Conservation (phyloP, 257 asterid genomes). For the Nemophila menziesii region DNA sequence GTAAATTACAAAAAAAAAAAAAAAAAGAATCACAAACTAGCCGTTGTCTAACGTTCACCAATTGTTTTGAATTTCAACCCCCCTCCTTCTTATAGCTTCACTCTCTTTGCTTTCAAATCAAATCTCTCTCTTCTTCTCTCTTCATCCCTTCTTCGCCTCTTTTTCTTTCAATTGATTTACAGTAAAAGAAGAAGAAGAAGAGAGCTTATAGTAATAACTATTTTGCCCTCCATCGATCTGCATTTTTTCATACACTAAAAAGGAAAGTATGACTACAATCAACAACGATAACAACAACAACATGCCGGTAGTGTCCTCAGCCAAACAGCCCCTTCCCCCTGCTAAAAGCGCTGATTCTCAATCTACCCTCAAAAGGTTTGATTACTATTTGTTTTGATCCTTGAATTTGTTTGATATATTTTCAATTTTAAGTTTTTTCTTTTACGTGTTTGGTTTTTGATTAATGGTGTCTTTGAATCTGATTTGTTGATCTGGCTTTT, state of each 20-base stretch:
- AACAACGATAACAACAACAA: constrained; percentile 32
- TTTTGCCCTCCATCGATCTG: neutral
- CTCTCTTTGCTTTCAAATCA: constrained; percentile 1
- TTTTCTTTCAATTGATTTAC: neutral
- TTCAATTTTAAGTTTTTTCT: too few relatives aligned
- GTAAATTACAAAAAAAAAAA: neutral
- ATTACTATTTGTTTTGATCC: neutral
- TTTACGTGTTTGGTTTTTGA: neutral
- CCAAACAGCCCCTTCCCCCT: constrained; percentile 20
- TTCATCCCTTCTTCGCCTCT: neutral
- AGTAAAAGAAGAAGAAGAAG: constrained; percentile 2
- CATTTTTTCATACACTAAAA: neutral
- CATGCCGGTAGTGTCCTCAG: constrained; percentile 11
- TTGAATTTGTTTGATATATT: neutral
- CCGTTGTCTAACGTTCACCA: constrained; percentile 16
- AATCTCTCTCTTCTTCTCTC: neutral
- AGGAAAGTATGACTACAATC: constrained; percentile 40
- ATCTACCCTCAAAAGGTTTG: constrained; percentile 27
- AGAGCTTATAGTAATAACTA: neutral
- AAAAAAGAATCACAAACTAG: constrained; percentile 1
- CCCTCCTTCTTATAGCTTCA: neutral
- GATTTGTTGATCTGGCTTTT: too few relatives aligned
- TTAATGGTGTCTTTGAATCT: neutral
- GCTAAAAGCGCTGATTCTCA: constrained; percentile 26
- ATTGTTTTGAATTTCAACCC: constrained; percentile 3